Base-by-base conservation (phyloP, 148 eudicot species). In the Diospyros kaki region DNA sequence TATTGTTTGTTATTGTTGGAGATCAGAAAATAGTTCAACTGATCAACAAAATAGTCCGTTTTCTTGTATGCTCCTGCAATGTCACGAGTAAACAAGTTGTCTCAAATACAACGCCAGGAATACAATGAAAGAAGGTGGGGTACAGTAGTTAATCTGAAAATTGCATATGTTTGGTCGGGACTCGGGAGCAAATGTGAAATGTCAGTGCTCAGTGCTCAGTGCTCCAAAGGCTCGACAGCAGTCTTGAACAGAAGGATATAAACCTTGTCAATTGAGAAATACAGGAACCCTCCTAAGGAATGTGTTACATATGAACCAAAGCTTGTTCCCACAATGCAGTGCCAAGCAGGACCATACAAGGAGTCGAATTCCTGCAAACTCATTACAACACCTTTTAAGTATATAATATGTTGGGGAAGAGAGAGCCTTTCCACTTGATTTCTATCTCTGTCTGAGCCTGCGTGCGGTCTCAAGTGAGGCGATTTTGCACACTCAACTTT, bases 251-350 rank as follows among this genome's bases (percentile, higher is more conserved):
- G 91, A 41, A 88, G 89, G 80, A 88, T 66, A 60, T 88, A 82
- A 61, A 88, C 81, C 80, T 88, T 88, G 80, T 88, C 91, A n/a
- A 88, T 84, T 0, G 90, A 86, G 80, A 89, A 89, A 75, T 86
- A 86, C 86, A 89, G 73, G 84, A 89, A 89, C 58, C 92, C 88
- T 79, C 92, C 92, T 1, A 81, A 13, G 38, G 90, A 89, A 83
- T 89, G 92, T 28, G 92, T 89, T 9, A 89, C 92, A 61, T 84
- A 89, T 3, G 92, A 89, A 48, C 92, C 92, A 39, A 86, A 89
- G 75, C 90, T 86, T 40, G 90, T 89, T 68, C 92, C 92, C 5
- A 86, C 92, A 2, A 89, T 89, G 74, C 92, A 89, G 66, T 89
- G 92, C 92, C 92, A 89, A 18, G 90, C 92, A 40, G 90, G 90